A percentile compares a stretch with the other conserved stretches of the same genome.
phyloP scores from a whole-genome alignment of 106 monocot genomes.

The Dendrobium catenatum region DNA sequence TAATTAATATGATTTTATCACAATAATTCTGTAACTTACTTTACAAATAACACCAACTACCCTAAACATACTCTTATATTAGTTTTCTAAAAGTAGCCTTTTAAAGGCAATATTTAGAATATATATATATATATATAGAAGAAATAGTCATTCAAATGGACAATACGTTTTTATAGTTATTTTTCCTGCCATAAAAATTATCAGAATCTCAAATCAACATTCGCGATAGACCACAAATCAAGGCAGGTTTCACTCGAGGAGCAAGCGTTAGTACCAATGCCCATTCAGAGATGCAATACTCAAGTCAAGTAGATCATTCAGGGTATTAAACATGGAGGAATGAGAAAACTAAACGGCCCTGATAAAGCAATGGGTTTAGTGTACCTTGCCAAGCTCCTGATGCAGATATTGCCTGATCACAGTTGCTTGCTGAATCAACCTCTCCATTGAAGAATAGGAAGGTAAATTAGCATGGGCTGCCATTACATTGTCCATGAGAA shows the following conservation, averaged over 20 bases:
- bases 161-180: too few relatives aligned
- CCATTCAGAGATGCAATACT: neutral
- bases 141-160: neutral
- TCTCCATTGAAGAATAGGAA: conserved; percentile 80
- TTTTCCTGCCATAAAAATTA: too few relatives aligned
- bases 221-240: too few relatives aligned
- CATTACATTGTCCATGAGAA: conserved; percentile 15
- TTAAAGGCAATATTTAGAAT: too few relatives aligned
- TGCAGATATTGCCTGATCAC: conserved; percentile 62
- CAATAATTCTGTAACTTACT: too few relatives aligned
- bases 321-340: neutral
- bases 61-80: too few relatives aligned
- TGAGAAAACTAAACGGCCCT: neutral
- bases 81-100: too few relatives aligned
- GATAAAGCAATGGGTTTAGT: neutral
- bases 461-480: conserved; percentile 80
- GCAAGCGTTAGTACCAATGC: too few relatives aligned
- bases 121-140: neutral
- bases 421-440: conserved; percentile 70
- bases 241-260: too few relatives aligned
- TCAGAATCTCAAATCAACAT: too few relatives aligned
- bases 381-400: conserved; percentile 78
- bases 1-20: too few relatives aligned
- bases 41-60: too few relatives aligned
- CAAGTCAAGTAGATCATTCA: neutral